These are phyloP conservation scores for Tetrahymena malaccensis DNA, from an alignment of 73 alveolate genomes.

Conservation along the genomic window DNA sequence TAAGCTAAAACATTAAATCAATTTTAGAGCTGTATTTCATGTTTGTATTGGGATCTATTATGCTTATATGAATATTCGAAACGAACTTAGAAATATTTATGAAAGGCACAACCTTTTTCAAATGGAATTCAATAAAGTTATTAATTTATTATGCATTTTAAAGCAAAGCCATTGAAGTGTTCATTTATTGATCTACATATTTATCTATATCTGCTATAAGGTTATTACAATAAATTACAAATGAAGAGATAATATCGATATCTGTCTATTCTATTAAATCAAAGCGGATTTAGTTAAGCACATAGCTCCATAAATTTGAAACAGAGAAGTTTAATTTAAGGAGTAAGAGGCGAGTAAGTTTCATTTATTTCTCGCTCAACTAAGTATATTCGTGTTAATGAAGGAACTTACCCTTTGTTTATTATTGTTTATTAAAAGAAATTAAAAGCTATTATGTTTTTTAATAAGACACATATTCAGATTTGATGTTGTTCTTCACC, in stretches of 20 bases:
- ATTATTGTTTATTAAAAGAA: neutral
- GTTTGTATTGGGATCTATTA: neutral
- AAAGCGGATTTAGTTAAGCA: neutral
- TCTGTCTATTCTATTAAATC: neutral
- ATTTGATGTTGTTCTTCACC: neutral
- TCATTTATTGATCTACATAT: neutral
- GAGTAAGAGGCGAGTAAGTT: neutral
- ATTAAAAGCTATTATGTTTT: neutral
- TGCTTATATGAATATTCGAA: neutral
- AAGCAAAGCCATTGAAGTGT: neutral
- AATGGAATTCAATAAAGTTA: neutral
- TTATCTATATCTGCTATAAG: neutral
- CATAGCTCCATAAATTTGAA: neutral
- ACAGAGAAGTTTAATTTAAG: neutral
- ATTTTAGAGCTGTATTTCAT: neutral
- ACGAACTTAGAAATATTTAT: neutral
- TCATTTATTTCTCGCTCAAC: neutral
- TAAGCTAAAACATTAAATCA: neutral
- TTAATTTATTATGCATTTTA: neutral
- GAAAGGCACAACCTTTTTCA: neutral
- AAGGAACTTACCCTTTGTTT: neutral
- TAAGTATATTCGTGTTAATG: neutral
- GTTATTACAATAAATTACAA: neutral
- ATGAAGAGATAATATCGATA: neutral
- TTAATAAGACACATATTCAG: neutral